phyloP scores from a whole-genome alignment of 176 grass and related monocot genomes.

The Areca catechu region DNA sequence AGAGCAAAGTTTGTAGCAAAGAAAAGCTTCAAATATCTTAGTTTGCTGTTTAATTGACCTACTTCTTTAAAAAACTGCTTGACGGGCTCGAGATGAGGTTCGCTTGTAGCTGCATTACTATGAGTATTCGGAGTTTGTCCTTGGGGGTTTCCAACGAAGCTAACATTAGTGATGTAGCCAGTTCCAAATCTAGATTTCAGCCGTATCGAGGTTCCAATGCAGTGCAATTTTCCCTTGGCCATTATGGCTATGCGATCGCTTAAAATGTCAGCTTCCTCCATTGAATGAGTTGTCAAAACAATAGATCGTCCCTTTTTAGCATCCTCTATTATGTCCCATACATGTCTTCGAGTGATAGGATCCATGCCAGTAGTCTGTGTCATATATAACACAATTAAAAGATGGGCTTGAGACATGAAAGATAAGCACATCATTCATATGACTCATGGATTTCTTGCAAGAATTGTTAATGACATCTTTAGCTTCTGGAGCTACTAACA shows the following conservation, averaged over 20 bases:
- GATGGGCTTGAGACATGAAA: no score
- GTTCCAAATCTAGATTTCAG: slow-evolving; percentile 93
- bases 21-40: not conserved
- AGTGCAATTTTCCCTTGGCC: slow-evolving; percentile 89
- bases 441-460: no score
- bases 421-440: no score
- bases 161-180: slow-evolving; percentile 79
- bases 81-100: slow-evolving; percentile 54
- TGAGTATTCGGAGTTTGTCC: slow-evolving; percentile 39
- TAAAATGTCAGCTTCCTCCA: slow-evolving; percentile 95
- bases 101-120: slow-evolving; percentile 4
- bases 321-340: slow-evolving; percentile 95
- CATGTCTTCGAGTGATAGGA: slow-evolving; percentile 95
- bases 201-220: slow-evolving; percentile 91
- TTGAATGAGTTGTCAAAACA: slow-evolving; percentile 94
- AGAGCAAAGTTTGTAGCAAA: not conserved
- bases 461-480: no score
- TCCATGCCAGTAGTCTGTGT: slow-evolving; percentile 93
- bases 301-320: slow-evolving; percentile 97
- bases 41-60: slow-evolving; percentile 11
- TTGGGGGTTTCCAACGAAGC: slow-evolving; percentile 54
- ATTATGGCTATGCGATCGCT: slow-evolving; percentile 93
- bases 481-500: no score
- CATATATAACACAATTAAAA: not conserved
- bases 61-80: slow-evolving; percentile 90